A percentile compares a stretch with the other conserved stretches of the same genome.
Evolutionary conservation across 306 rosid genomes (phyloP).

Genomic region (Prunus mongolica): DNA sequence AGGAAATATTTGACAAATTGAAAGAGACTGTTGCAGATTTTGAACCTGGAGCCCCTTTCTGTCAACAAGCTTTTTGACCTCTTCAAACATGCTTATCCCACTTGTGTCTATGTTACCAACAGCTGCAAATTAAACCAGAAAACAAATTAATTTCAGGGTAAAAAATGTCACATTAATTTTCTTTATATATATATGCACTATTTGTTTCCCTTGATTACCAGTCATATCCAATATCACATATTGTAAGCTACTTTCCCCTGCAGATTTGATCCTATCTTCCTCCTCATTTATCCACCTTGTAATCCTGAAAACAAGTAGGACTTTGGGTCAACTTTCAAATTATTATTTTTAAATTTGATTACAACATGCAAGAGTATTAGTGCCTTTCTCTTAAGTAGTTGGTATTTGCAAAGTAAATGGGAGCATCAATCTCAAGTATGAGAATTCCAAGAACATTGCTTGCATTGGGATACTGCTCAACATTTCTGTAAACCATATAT

Average conservation of each 20-base stretch:
- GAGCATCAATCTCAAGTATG: constrained; percentile 53
- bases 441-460: constrained; percentile 42
- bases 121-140: too few relatives aligned
- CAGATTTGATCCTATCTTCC: constrained; percentile 66
- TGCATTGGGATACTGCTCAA: constrained; percentile 47
- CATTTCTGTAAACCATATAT: constrained; percentile 32
- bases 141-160: too few relatives aligned
- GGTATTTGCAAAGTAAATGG: constrained; percentile 57
- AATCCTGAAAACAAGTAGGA: constrained; percentile 46
- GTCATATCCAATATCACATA: constrained; percentile 75
- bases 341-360: background rate
- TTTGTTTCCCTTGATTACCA: constrained; percentile 34
- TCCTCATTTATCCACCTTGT: constrained; percentile 94
- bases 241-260: constrained; percentile 63
- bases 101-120: too few relatives aligned
- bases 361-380: background rate
- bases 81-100: too few relatives aligned
- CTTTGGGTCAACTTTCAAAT: background rate
- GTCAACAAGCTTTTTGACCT: too few relatives aligned
- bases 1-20: too few relatives aligned
- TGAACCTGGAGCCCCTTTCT: too few relatives aligned
- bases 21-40: too few relatives aligned
- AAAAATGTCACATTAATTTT: too few relatives aligned
- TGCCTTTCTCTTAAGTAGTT: constrained; percentile 56
- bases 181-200: too few relatives aligned